phyloP scores from a whole-genome alignment of 1,284 basidiomycete genomes.

The Mycena sp. region DNA sequence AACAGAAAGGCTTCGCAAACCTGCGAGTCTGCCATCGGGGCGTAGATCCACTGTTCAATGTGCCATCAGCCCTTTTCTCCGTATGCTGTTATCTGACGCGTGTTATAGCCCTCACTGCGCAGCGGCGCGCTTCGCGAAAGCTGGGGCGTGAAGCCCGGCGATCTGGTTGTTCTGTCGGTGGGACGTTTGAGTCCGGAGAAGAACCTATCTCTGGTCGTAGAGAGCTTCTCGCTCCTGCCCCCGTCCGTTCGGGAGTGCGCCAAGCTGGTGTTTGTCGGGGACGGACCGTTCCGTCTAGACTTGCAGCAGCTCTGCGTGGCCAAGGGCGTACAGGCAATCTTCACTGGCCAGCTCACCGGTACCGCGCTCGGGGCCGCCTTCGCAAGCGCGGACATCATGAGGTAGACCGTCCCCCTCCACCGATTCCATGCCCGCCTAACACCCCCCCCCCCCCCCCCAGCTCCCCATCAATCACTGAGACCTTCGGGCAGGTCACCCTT shows the following conservation, averaged over 20 bases:
- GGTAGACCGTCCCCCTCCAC: neutral
- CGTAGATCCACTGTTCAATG: constrained; percentile 1
- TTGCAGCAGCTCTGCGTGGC: neutral
- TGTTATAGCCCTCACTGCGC: constrained; percentile 9
- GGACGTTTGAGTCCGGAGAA: constrained; percentile 25
- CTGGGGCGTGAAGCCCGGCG: neutral
- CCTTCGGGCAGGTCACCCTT: constrained; percentile 27
- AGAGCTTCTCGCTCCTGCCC: constrained; percentile 2
- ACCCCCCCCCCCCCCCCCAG: neutral
- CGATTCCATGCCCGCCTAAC: neutral
- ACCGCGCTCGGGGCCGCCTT: constrained; percentile 15
- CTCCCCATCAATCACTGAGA: constrained; percentile 21
- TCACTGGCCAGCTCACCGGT: constrained; percentile 23
- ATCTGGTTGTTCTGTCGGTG: constrained; percentile 19
- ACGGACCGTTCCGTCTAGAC: constrained; percentile 4
- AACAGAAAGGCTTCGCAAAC: neutral
- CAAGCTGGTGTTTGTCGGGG: constrained; percentile 23
- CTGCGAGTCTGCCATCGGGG: neutral
- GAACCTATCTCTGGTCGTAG: constrained; percentile 20
- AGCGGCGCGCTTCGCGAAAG: neutral
- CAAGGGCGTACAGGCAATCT: neutral
- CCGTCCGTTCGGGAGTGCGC: neutral
- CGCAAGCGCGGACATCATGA: constrained; percentile 21
- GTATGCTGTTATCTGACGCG: neutral
- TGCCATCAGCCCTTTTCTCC: neutral